Evolutionary conservation across 495 filamentous ascomycete species (phyloP), one percentile per base, ranked within the genome.

Genomic region (Neurospora hispaniola): DNA sequence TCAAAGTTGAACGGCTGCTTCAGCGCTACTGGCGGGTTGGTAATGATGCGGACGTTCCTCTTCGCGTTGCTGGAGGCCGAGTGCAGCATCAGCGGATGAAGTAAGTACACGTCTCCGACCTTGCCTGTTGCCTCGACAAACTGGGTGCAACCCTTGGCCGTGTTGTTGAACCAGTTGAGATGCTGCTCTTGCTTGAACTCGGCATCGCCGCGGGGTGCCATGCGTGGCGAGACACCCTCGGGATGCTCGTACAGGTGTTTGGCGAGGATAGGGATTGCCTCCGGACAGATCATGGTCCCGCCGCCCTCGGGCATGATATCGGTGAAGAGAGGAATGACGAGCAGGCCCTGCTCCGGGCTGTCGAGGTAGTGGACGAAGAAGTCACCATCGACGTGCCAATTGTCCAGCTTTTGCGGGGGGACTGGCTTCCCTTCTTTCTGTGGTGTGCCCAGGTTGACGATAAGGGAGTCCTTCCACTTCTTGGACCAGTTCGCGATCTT

Each of bases 321-420:
- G 11, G 85, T 89, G 80, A 91, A 93, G 23, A 92, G 75, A 4
- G 91, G 90, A 68, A 89, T 92, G 20, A 93, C 89, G 0, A 93
- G 82, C 66, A 93, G 79, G 0, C 84, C 91, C 79, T 94, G 91
- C 81, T 93, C 91, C 0, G 88, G 88, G 66, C 88, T 90, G 79
- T 93, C 91, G 18, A 94, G 84, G 75, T 89, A 93, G 82, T 93
- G 90, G 16, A 90, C 84, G 80, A 93, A 92, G 79, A 92, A 92
- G 75, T 93, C 91, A 1, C 91, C 91, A 80, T 93, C 91, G 31
- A 91, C 89, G 79, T 94, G 91, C 91, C 91, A 94, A 9, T 82
- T 83, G 27, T 80, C 74, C n/a, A 92, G 81, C 8, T 88, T 85
- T 42, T 82, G 74, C 68, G 88, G 82, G 71, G 78, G 76, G 40